phyloP scores from a whole-genome alignment of 345 rosid species.

The Dipteronia dyeriana region DNA sequence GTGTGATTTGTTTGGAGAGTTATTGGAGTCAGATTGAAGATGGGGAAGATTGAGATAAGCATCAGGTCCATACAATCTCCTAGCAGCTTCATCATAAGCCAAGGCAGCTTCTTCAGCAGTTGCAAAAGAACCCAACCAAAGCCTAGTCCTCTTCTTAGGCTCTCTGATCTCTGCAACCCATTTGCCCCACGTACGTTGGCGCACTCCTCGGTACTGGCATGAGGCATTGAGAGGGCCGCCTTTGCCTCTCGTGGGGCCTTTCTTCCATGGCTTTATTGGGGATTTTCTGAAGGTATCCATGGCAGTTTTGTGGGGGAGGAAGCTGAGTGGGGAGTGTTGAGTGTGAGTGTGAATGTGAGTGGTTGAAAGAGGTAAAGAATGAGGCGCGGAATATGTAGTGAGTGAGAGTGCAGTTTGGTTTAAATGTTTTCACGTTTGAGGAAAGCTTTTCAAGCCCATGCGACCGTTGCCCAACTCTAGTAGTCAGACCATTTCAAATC shows the following conservation, averaged over 20 bases:
- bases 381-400: slow-evolving; percentile 47
- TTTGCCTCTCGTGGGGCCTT: slow-evolving; percentile 91
- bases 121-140: slow-evolving; percentile 88
- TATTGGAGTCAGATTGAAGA: slow-evolving; percentile 42
- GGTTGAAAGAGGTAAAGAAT: slow-evolving; percentile 16
- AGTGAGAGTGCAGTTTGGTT: slow-evolving; percentile 34
- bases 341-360: background rate
- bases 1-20: slow-evolving; percentile 27
- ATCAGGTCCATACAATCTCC: slow-evolving; percentile 74
- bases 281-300: slow-evolving; percentile 54
- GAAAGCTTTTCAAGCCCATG: slow-evolving; percentile 34
- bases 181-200: slow-evolving; percentile 98
- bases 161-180: slow-evolving; percentile 98
- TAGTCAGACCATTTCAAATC: slow-evolving; percentile 19
- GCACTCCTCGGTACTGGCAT: slow-evolving; percentile 81
- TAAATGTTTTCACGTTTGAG: slow-evolving; percentile 65
- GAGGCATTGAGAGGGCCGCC: slow-evolving; percentile 91
- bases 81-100: slow-evolving; percentile 90
- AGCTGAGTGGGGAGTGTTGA: slow-evolving; percentile 1
- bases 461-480: slow-evolving; percentile 46
- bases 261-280: slow-evolving; percentile 82
- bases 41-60: slow-evolving; percentile 93
- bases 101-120: slow-evolving; percentile 95
- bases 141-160: slow-evolving; percentile 85
- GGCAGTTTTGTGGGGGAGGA: background rate